These are phyloP conservation scores for Talaromyces adpressus DNA, from an alignment of 495 filamentous ascomycete genomes.

Conservation along the genomic window DNA sequence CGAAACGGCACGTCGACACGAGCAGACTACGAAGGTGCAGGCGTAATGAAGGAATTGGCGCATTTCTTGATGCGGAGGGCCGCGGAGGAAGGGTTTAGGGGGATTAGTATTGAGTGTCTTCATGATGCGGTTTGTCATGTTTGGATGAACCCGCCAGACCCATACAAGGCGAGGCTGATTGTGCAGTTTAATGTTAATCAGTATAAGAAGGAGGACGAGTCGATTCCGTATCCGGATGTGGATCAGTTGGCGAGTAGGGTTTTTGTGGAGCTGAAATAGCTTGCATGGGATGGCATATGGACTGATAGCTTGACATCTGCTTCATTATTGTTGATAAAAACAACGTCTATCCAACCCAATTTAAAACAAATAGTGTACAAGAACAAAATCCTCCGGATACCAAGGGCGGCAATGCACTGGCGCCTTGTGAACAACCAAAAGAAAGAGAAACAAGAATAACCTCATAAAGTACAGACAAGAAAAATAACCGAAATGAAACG, in stretches of 20 bases:
- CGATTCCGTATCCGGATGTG: neutral
- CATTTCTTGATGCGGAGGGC: slow-evolving; percentile 30
- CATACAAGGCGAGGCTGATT: slow-evolving; percentile 17
- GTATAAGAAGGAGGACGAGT: slow-evolving; percentile 11
- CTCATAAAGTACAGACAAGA: neutral
- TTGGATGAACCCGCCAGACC: slow-evolving; percentile 27
- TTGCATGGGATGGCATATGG: neutral
- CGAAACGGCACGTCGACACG: slow-evolving; percentile 32
- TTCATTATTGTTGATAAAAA: neutral
- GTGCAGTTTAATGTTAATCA: neutral
- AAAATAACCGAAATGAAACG: neutral
- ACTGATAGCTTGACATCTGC: neutral
- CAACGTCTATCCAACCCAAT: neutral
- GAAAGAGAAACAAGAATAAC: neutral
- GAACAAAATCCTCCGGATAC: neutral
- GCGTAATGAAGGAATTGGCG: slow-evolving; percentile 28
- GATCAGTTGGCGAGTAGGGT: neutral
- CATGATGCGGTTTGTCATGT: slow-evolving; percentile 24
- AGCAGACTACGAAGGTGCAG: slow-evolving; percentile 20
- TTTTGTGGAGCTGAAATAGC: neutral
- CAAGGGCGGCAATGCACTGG: neutral
- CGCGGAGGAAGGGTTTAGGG: slow-evolving; percentile 21
- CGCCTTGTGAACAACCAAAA: neutral
- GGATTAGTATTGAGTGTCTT: slow-evolving; percentile 27
- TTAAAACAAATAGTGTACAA: neutral